Conservation (phyloP, 2,329 filamentous ascomycete genomes). For the Aspergillus japonicus region DNA sequence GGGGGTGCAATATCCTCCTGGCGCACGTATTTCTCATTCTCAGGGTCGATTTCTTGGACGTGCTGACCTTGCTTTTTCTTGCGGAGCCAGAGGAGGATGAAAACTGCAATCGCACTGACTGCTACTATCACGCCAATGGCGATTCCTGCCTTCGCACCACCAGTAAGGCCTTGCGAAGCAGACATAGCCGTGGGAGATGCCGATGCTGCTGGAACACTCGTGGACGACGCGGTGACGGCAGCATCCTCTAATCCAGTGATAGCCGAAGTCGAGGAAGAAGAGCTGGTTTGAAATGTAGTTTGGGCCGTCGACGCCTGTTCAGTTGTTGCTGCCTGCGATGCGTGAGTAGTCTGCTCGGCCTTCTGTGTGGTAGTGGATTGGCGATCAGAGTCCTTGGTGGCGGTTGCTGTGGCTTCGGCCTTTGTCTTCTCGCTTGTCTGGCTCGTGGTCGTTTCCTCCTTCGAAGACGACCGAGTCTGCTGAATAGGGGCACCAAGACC, state of each 20-base stretch:
- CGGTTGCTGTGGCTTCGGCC: constrained; percentile 9
- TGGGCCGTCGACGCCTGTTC: constrained; percentile 11
- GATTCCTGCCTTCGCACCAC: constrained; percentile 71
- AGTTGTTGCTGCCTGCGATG: constrained; percentile 3
- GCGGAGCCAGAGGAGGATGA: constrained; percentile 70
- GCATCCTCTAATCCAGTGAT: constrained; percentile 21
- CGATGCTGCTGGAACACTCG: constrained; percentile 21
- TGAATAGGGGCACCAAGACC: constrained; percentile 33
- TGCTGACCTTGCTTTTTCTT: constrained; percentile 65
- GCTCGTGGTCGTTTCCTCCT: constrained; percentile 12
- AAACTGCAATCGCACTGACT: constrained; percentile 63
- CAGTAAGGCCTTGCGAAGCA: constrained; percentile 40
- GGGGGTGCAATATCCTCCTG: constrained; percentile 30
- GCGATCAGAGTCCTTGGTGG: constrained; percentile 13
- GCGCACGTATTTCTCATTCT: constrained; percentile 63
- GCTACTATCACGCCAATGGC: constrained; percentile 76
- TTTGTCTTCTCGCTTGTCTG: constrained; percentile 13
- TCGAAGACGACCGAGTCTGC: constrained; percentile 8
- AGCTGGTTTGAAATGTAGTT: constrained; percentile 24
- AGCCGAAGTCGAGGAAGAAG: constrained; percentile 15
- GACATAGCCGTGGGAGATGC: constrained; percentile 27
- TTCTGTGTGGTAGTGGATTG: constrained; percentile 17
- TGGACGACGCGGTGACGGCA: constrained; percentile 14
- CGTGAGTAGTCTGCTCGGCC: constrained; percentile 9
- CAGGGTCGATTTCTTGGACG: constrained; percentile 42